These are phyloP conservation scores for Torulaspora quercuum DNA, from an alignment of 805 yeast species.

Conservation along the genomic window DNA sequence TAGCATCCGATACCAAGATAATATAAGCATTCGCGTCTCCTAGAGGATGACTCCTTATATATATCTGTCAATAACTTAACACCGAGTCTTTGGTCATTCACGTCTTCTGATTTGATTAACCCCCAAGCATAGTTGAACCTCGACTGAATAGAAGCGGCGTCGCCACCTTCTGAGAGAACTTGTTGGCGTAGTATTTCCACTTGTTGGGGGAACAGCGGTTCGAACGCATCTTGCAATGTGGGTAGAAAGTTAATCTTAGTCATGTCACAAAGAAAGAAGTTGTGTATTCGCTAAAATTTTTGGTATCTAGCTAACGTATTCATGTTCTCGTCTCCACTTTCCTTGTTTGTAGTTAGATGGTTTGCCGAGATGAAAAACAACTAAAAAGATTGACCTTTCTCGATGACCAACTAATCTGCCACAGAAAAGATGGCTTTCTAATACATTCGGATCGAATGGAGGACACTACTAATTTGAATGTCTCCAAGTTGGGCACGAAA, in stretches of 20 bases:
- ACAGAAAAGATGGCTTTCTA: no score
- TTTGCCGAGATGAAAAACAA: no score
- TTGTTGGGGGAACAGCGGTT: conserved; percentile 65
- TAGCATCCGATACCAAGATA: conserved; percentile 84
- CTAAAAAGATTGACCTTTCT: no score
- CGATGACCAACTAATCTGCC: no score
- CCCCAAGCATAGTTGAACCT: conserved; percentile 97
- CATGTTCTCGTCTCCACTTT: no score
- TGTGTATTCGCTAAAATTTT: no score
- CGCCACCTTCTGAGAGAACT: conserved; percentile 70
- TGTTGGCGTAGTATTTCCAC: conserved; percentile 72
- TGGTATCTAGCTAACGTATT: no score
- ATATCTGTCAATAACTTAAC: conserved; percentile 64
- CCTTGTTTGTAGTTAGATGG: no score
- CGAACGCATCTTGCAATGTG: conserved; percentile 32
- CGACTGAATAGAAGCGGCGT: conserved; percentile 75
- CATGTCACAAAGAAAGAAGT: no score
- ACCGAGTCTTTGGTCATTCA: conserved; percentile 71
- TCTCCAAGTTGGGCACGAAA: conserved; percentile 82
- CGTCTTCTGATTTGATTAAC: conserved; percentile 63
- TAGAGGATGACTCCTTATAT: conserved; percentile 71
- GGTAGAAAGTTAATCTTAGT: conserved; percentile 31
- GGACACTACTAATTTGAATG: conserved; percentile 51
- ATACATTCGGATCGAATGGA: conserved; percentile 31
- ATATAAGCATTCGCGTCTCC: conserved; percentile 86